Conservation (phyloP, 495 filamentous ascomycete genomes). For the Penicillium waksmanii region DNA sequence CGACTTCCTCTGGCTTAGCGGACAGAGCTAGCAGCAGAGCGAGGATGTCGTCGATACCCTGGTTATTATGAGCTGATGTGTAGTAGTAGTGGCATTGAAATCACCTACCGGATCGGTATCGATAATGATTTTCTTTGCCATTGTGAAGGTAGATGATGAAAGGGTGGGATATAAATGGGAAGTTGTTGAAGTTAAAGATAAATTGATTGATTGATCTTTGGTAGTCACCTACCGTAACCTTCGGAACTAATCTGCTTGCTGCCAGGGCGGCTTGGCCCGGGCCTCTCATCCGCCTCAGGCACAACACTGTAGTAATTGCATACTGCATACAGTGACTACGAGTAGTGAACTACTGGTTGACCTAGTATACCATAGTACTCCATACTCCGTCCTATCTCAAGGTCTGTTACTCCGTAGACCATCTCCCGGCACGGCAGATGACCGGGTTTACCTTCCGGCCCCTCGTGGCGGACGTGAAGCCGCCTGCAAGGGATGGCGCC, state of each 20-base stretch:
- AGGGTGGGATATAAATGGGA: conserved; percentile 15
- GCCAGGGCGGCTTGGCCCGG: conserved; percentile 7
- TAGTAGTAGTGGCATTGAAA: too few species aligned
- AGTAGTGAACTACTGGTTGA: neutral
- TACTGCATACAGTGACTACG: neutral
- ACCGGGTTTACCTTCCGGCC: conserved; percentile 12
- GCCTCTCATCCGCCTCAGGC: neutral
- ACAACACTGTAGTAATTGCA: neutral
- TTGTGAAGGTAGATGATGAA: conserved; percentile 13
- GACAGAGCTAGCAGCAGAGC: conserved; percentile 84
- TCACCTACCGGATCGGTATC: conserved; percentile 81
- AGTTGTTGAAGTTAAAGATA: neutral
- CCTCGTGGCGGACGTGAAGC: conserved; percentile 29
- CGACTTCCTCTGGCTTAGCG: conserved; percentile 80
- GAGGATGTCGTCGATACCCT: conserved; percentile 92
- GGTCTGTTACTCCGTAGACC: too few species aligned
- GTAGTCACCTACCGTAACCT: too few species aligned
- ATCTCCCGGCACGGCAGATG: neutral
- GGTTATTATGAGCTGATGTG: neutral
- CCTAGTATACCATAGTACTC: neutral
- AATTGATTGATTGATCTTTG: too few species aligned
- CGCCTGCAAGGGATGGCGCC: conserved; percentile 22
- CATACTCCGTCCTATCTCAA: neutral
- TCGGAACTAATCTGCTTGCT: too few species aligned
- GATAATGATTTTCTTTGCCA: conserved; percentile 76